Evolutionary conservation across 192 early-diverging fungal genomes (phyloP).

Genomic region (Coemansia sp.): DNA sequence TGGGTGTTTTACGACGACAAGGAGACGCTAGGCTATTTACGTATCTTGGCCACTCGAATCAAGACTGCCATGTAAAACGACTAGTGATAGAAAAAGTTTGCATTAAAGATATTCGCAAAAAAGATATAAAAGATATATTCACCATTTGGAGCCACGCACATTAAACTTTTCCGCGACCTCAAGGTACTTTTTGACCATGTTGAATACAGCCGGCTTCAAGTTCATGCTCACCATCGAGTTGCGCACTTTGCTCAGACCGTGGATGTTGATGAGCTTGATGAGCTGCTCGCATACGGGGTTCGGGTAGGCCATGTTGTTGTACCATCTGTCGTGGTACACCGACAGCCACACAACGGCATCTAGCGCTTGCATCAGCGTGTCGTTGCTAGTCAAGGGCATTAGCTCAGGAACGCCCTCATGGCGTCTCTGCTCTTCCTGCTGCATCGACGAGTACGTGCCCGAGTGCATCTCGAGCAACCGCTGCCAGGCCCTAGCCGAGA

Average conservation of each 20-base stretch:
- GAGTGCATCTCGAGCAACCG: constrained; percentile 76
- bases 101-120: constrained; percentile 7
- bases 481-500: constrained; percentile 91
- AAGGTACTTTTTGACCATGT: constrained; percentile 75
- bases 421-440: constrained; percentile 60
- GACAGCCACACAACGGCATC: constrained; percentile 82
- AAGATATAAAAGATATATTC: constrained; percentile 15
- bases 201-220: constrained; percentile 75
- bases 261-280: constrained; percentile 82
- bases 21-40: constrained; percentile 14
- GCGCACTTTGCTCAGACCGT: constrained; percentile 92
- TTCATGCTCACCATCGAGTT: constrained; percentile 91
- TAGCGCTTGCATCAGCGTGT: constrained; percentile 80
- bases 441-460: constrained; percentile 62
- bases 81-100: constrained; percentile 1
- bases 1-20: constrained; percentile 41
- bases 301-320: constrained; percentile 91
- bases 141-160: constrained; percentile 71
- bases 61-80: constrained; percentile 11
- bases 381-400: constrained; percentile 33
- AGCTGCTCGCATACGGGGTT: constrained; percentile 82
- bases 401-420: constrained; percentile 26
- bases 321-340: constrained; percentile 87
- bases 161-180: constrained; percentile 73
- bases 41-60: constrained; percentile 16